Conservation (phyloP, 192 early-diverging fungal species). For the Linderina pennispora region DNA sequence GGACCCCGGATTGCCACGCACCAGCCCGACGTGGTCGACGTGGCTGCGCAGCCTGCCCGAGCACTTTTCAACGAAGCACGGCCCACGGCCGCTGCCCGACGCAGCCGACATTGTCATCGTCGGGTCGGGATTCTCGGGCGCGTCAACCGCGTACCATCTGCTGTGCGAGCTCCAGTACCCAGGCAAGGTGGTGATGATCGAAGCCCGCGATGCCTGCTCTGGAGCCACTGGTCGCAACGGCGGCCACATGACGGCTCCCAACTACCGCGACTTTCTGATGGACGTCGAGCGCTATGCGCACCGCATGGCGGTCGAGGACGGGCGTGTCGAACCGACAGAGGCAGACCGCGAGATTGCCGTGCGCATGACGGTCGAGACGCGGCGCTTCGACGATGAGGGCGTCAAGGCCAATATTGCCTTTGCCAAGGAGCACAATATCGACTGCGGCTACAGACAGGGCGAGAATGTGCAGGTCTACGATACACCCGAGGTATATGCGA, state of each 20-base stretch:
- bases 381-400: constrained; percentile 22
- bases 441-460: constrained; percentile 1
- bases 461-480: neutral
- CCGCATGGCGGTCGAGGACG: neutral
- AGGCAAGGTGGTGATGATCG: constrained; percentile 25
- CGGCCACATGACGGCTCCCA: constrained; percentile 28
- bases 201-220: constrained; percentile 28
- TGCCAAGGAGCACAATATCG: neutral
- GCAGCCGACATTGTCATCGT: constrained; percentile 26
- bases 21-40: neutral
- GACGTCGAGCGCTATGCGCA: neutral
- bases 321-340: neutral
- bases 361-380: constrained; percentile 1
- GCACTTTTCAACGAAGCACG: neutral
- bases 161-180: neutral
- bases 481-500: neutral
- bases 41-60: neutral
- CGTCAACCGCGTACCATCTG: constrained; percentile 27
- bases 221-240: constrained; percentile 54
- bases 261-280: constrained; percentile 1
- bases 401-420: constrained; percentile 8
- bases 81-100: constrained; percentile 3
- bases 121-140: constrained; percentile 37
- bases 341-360: neutral
- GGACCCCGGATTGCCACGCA: neutral